These are phyloP conservation scores for Hemileccinum impolitum DNA, from an alignment of 768 basidiomycete genomes.

Conservation along the genomic window DNA sequence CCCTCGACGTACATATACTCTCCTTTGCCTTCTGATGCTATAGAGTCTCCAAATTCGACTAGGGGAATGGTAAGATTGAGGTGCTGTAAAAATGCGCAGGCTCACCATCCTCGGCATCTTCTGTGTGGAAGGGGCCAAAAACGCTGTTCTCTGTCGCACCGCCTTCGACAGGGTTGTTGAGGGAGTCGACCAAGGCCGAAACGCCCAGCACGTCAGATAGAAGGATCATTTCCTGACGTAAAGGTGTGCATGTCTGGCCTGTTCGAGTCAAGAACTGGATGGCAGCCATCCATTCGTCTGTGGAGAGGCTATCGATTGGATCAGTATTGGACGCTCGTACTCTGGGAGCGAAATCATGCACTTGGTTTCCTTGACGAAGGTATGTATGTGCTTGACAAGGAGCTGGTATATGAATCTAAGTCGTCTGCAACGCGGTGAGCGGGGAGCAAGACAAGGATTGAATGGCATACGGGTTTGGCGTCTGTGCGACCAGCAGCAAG, in stretches of 20 bases:
- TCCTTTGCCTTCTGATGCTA: conserved; percentile 86
- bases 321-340: not conserved
- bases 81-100: not conserved
- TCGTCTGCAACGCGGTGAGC: conserved; percentile 29
- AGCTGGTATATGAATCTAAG: conserved; percentile 45
- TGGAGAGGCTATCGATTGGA: conserved; percentile 50
- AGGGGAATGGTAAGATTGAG: not conserved
- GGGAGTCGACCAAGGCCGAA: conserved; percentile 69
- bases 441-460: not conserved
- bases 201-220: conserved; percentile 81
- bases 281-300: conserved; percentile 81
- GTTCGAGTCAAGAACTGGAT: conserved; percentile 75
- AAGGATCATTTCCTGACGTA: conserved; percentile 79
- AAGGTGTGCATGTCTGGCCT: conserved; percentile 68
- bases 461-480: conserved; percentile 38
- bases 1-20: conserved; percentile 83
- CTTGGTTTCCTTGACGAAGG: conserved; percentile 71
- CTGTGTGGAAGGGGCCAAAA: conserved; percentile 80
- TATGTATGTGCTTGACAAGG: conserved; percentile 68
- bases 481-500: conserved; percentile 35
- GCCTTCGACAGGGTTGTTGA: conserved; percentile 64
- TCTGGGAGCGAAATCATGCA: conserved; percentile 17
- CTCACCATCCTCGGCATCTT: conserved; percentile 70
- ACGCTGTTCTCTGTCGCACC: conserved; percentile 73
- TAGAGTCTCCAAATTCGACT: conserved; percentile 71